Conservation (phyloP, 352 stramenopile genomes). For the Globisporangium heterothallicum region DNA sequence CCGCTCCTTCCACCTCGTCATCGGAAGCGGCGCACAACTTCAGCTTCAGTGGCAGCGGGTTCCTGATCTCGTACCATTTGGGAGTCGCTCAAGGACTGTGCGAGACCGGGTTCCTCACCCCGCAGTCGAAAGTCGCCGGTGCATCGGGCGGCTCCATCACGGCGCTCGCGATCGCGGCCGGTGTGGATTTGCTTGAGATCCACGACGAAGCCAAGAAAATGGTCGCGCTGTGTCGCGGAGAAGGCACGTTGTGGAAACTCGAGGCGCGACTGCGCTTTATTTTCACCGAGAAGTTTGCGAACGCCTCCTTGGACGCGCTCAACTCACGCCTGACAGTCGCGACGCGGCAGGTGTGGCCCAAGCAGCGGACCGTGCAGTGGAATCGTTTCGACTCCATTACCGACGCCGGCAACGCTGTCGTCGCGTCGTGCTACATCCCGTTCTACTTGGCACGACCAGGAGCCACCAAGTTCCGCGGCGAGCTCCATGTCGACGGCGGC, state of each 20-base stretch:
- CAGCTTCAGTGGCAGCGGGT: slow-evolving; percentile 74
- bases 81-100: slow-evolving; percentile 58
- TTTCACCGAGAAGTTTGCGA: slow-evolving; percentile 48
- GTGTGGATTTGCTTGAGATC: slow-evolving; percentile 42
- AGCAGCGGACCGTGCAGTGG: slow-evolving; percentile 37
- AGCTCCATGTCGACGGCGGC: slow-evolving; percentile 68
- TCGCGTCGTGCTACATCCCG: slow-evolving; percentile 75
- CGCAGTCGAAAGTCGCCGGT: slow-evolving; percentile 52
- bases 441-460: slow-evolving; percentile 62
- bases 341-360: slow-evolving; percentile 69
- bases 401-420: slow-evolving; percentile 56
- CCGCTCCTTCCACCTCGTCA: background rate
- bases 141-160: slow-evolving; percentile 69
- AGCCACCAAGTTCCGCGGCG: slow-evolving; percentile 45
- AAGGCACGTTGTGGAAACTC: slow-evolving; percentile 64
- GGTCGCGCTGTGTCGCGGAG: slow-evolving; percentile 36
- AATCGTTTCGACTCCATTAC: slow-evolving; percentile 52
- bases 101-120: slow-evolving; percentile 39
- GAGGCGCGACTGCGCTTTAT: slow-evolving; percentile 50
- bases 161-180: slow-evolving; percentile 51
- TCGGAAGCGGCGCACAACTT: slow-evolving; percentile 54
- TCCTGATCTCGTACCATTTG: slow-evolving; percentile 78
- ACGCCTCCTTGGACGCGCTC: slow-evolving; percentile 33
- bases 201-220: slow-evolving; percentile 55
- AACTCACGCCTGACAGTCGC: slow-evolving; percentile 54